These are phyloP conservation scores for Hyparrhenia diplandra DNA, from an alignment of 176 grass and related monocot genomes.

Conservation along the genomic window DNA sequence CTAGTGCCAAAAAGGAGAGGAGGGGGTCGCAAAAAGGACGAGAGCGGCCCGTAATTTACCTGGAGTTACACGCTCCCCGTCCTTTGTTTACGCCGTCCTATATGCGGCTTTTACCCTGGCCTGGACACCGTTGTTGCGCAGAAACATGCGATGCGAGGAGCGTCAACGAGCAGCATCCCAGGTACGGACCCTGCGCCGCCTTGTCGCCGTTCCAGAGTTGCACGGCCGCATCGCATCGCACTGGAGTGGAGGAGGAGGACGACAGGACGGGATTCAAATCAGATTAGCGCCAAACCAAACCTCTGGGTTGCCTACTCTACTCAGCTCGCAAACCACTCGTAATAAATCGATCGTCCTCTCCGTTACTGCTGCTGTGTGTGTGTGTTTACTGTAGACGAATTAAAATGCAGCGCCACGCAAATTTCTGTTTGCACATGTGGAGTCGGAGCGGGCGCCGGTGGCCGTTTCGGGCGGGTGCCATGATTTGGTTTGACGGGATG, in stretches of 20 bases:
- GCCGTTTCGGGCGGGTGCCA: neutral
- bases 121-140: neutral
- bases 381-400: no score
- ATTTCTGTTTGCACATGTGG: no score
- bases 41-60: neutral
- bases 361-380: no score
- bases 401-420: no score
- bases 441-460: no score
- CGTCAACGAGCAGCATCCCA: neutral
- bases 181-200: neutral
- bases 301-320: no score
- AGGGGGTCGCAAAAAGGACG: neutral
- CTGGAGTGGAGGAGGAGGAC: no score
- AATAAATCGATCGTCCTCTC: no score
- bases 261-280: no score
- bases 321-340: no score
- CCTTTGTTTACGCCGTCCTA: neutral
- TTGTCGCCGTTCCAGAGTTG: neutral
- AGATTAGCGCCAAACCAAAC: no score
- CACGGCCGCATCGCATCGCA: neutral
- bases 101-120: neutral
- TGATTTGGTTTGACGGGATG: neutral
- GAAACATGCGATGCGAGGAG: neutral
- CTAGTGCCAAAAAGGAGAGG: neutral
- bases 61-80: neutral